Conservation (phyloP, 805 yeast species). For the Starmera dryadoides region DNA sequence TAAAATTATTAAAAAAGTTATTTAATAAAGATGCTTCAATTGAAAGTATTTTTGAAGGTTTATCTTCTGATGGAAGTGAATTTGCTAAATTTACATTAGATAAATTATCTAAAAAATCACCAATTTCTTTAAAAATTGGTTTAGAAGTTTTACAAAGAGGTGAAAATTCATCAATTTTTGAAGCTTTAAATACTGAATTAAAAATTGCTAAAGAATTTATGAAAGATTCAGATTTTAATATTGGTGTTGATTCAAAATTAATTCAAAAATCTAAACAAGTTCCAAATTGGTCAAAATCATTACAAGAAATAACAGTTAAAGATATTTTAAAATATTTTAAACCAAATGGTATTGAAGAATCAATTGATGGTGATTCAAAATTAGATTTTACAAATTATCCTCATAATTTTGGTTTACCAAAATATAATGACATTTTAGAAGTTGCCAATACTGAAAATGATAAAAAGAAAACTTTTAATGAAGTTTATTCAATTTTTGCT, state of each 20-base stretch:
- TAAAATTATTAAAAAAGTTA: slow-evolving; percentile 59
- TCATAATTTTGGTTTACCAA: slow-evolving; percentile 70
- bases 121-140: slow-evolving; percentile 70
- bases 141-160: slow-evolving; percentile 63
- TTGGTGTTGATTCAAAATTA: slow-evolving; percentile 58
- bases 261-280: slow-evolving; percentile 50
- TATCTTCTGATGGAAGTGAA: slow-evolving; percentile 45
- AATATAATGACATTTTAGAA: not conserved
- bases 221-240: slow-evolving; percentile 56
- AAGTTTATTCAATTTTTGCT: not conserved
- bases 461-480: too few relatives aligned
- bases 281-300: slow-evolving; percentile 39
- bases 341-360: slow-evolving; percentile 20
- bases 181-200: slow-evolving; percentile 69
- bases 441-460: not conserved
- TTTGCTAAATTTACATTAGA: slow-evolving; percentile 58
- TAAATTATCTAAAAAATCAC: slow-evolving; percentile 60
- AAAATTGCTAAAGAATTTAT: slow-evolving; percentile 71
- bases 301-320: slow-evolving; percentile 27
- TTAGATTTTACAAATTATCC: slow-evolving; percentile 38
- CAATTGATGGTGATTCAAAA: slow-evolving; percentile 21
- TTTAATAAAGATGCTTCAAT: slow-evolving; percentile 44
- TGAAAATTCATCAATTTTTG: slow-evolving; percentile 45
- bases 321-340: slow-evolving; percentile 24
- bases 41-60: slow-evolving; percentile 40